Evolutionary conservation across 768 basidiomycete species (phyloP), one percentile per base, ranked within the genome.

Genomic region (Stropharia rugosoannulata): DNA sequence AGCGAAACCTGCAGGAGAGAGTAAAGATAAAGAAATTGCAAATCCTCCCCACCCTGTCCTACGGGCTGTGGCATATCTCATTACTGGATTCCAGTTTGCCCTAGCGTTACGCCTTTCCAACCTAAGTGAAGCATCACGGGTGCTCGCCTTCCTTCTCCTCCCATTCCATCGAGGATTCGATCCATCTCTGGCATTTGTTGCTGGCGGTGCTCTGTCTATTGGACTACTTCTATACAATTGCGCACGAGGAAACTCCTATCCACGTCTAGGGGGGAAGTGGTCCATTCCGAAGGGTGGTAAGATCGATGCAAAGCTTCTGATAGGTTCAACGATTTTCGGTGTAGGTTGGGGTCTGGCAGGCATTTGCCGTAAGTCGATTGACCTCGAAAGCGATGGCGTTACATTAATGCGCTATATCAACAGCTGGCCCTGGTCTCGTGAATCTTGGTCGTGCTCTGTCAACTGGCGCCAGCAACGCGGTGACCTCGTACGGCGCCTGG

Each of bases 371-470:
- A 68, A 64, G 85, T 73, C 15, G 22, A 19, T 42, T 36, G 11
- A 13, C 2, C 22, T 40, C 18, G 25, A 41, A 40, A 38, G 11
- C 18, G 32, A 39, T 37, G 15, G 36, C 5, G 38, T 6, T 45
- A 10, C 37, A 37, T 55, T 13, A 13, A 35, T 40, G 15, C 0
- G 5, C 32, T 37, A 43, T 42, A 51, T 7, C 22, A 19, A 13
- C 56, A 87, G 85, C 83, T 56, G 85, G 84, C 15, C 84, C 85
- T 8, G 83, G 72, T n/a, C 69, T 87, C 15, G 77, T 86, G 32
- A 86, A 85, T 62, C 63, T 86, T 25, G 85, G 85, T 25, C 73
- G 77, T 44, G 76, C 79, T 10, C 54, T 84, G 25, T 66, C 61
- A 10, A 65, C 68, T 36, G 66, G 69, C 35, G 71, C 75, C 41